These are phyloP conservation scores for Strobilomyces confusus DNA, from an alignment of 768 basidiomycete species.

Conservation along the genomic window DNA sequence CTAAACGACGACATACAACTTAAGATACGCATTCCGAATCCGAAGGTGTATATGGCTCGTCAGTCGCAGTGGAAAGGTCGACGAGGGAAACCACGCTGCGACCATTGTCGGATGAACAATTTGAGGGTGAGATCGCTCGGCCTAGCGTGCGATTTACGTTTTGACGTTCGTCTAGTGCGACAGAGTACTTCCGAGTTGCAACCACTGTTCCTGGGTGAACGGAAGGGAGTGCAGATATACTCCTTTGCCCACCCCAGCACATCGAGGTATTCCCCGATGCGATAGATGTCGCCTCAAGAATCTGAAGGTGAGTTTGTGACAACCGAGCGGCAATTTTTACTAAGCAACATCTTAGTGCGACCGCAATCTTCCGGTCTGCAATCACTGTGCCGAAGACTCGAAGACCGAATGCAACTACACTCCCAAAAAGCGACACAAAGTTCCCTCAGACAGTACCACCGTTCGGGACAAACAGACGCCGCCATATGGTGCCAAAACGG, in stretches of 20 bases:
- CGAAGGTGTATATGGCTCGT: constrained; percentile 61
- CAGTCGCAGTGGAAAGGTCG: constrained; percentile 74
- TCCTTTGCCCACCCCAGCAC: constrained; percentile 69
- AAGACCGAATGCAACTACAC: constrained; percentile 66
- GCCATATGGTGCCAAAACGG: constrained; percentile 44
- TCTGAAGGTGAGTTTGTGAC: constrained; percentile 48
- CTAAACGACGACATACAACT: constrained; percentile 48
- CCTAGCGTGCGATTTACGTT: constrained; percentile 3
- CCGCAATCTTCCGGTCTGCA: constrained; percentile 66
- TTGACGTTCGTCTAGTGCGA: constrained; percentile 49
- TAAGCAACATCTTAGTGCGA: constrained; percentile 49
- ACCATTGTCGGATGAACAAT: constrained; percentile 68
- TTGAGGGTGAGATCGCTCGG: constrained; percentile 50
- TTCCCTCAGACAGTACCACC: constrained; percentile 40
- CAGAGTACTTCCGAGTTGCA: constrained; percentile 65
- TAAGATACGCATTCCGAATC: constrained; percentile 64
- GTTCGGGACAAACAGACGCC: constrained; percentile 35
- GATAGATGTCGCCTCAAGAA: constrained; percentile 66
- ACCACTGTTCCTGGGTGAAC: constrained; percentile 64
- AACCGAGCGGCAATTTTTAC: neutral
- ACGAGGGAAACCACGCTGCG: constrained; percentile 71
- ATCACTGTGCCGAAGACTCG: constrained; percentile 53
- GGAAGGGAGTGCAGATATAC: constrained; percentile 69
- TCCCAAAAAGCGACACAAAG: constrained; percentile 64
- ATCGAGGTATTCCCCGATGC: constrained; percentile 70